Conservation (phyloP, 345 rosid genomes). For the Mallotus nudiflorus region DNA sequence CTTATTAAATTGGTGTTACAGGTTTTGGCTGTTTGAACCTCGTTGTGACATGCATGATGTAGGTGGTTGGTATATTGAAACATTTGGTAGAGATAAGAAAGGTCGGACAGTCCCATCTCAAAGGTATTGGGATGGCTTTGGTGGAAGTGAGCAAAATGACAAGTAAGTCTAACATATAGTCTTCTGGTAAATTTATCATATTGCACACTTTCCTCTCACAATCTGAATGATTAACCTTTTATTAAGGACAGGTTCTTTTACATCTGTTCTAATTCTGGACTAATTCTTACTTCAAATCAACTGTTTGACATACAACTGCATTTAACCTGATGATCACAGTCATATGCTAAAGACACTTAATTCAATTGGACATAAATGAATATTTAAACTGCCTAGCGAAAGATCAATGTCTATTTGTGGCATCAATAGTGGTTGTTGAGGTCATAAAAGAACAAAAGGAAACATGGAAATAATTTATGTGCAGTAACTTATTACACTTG, state of each 20-base stretch:
- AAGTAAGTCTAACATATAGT: slow-evolving; percentile 48
- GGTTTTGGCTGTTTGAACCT: slow-evolving; percentile 97
- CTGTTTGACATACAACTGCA: too few species aligned
- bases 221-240: too few species aligned
- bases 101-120: slow-evolving; percentile 59
- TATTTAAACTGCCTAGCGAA: not conserved
- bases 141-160: slow-evolving; percentile 48
- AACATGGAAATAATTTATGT: not conserved
- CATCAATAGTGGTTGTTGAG: not conserved
- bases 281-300: not conserved
- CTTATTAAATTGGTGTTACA: slow-evolving; percentile 33
- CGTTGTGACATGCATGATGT: slow-evolving; percentile 85
- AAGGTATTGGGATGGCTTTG: slow-evolving; percentile 80
- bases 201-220: not conserved
- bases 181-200: slow-evolving; percentile 1
- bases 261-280: not conserved
- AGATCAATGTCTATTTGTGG: not conserved
- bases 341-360: not conserved
- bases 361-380: not conserved
- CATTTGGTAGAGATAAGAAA: slow-evolving; percentile 79
- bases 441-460: not conserved
- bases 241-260: too few species aligned
- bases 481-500: not conserved
- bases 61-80: slow-evolving; percentile 98
- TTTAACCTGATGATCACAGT: too few species aligned